Evolutionary conservation across 1,139 yeast species (phyloP), one percentile per base, ranked within the genome.

Genomic region (Candida tropicalis): DNA sequence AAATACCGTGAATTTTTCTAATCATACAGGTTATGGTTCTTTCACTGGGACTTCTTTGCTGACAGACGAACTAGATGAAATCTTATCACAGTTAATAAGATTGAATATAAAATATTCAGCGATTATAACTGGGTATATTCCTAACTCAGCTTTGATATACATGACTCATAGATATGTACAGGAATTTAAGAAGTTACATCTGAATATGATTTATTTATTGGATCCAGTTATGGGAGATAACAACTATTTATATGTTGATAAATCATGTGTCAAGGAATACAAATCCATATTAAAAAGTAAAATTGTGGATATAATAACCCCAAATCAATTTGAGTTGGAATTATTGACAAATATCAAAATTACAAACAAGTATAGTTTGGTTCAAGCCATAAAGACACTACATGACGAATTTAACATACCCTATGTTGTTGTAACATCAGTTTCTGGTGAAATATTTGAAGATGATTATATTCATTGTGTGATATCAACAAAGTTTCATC

Each of bases 221-320:
- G 99, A 93, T 59, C 98, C 99, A 1, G 97, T 93, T 2, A 76
- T 93, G 75, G 99, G 99, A 11, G 99, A 93, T 62, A 84, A 88
- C 53, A 96, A 96, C 2, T 76, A 75, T 46, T 61, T 91, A 22
- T 93, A 93, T 57, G 97, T 93, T 9, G 77, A 82, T 36, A 76
- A 81, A 49, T 78, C 79, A 16, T 87, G 89, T 41, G 73, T 91
- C 0, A 79, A 81, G 0, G 77, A 79, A 1, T 91, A 91, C 59
- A 74, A 75, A 56, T 55, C 66, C n/a, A 68, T 87, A 2, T 62
- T 91, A 35, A 55, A 62, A 13, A 59, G 70, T 2, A 75, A 79
- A 7, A 46, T 64, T 2, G 89, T 90, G 10, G 83, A 81, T 47
- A 59, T 90, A 16, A 79, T 86, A 8, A 88, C 97, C 0, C 99